Percentiles rank a stretch among this genome's conserved stretches.
Conservation (phyloP, 805 yeast species). For the Wickerhamiella siamensis region DNA sequence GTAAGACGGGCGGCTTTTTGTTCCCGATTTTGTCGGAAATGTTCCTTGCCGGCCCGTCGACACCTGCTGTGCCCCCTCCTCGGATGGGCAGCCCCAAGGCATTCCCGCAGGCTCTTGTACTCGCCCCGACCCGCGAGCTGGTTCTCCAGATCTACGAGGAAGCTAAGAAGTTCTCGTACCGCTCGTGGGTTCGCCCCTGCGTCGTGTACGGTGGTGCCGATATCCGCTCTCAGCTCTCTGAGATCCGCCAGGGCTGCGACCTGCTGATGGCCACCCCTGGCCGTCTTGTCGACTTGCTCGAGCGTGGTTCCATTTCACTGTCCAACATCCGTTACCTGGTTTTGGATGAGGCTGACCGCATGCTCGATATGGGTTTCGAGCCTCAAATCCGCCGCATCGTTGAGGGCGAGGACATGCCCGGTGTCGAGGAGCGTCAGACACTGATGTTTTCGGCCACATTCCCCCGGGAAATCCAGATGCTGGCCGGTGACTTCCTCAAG, state of each 20-base stretch:
- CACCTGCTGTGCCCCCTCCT: conserved; percentile 33
- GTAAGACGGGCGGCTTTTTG: conserved; percentile 98
- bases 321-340: conserved; percentile 85
- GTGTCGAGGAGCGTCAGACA: conserved; percentile 80
- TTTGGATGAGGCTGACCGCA: conserved; percentile 97
- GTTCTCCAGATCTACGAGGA: conserved; percentile 95
- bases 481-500: conserved; percentile 93
- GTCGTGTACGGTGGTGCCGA: conserved; percentile 99
- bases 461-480: conserved; percentile 93
- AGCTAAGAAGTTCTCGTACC: conserved; percentile 86
- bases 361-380: conserved; percentile 99
- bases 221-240: conserved; percentile 72
- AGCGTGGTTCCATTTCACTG: conserved; percentile 86
- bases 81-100: conserved; percentile 45
- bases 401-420: conserved; percentile 96
- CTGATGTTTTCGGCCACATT: conserved; percentile 98
- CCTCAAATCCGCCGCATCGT: conserved; percentile 98
- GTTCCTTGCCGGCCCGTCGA: conserved; percentile 74
- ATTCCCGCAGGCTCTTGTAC: conserved; percentile 82
- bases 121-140: conserved; percentile 99
- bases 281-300: conserved; percentile 89
- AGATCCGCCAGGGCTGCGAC: conserved; percentile 87
- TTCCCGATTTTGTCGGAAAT: conserved; percentile 94
- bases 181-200: conserved; percentile 96
- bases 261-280: conserved; percentile 98